Evolutionary conservation across 768 basidiomycete species (phyloP), one percentile per base, ranked within the genome.

Genomic region (Cystobasidium tubakii): DNA sequence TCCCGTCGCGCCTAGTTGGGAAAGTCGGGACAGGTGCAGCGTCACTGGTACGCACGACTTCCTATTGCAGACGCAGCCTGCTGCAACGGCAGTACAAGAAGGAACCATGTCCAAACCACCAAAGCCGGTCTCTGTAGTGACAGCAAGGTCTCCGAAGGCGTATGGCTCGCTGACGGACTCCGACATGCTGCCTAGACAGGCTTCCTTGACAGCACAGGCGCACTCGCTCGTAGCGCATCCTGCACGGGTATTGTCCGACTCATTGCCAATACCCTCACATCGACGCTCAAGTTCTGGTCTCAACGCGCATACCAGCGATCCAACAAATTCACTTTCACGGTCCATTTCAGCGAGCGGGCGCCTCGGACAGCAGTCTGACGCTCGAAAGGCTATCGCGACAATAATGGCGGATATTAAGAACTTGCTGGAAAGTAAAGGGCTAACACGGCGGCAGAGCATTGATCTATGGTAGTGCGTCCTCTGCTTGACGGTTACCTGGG

Each of bases 381-480:
- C 57, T 62, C 31, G 31, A 4, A 10, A 39, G n/a, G 29, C 57
- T 29, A 23, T 31, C 15, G 25, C 10, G 15, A 4, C n/a, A 23
- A 62, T 31, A 3, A 62, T 39, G 31, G 66, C 7, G 2, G 66
- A 31, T 13, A 46, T 67, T 43, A 53, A 67, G 44, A 43, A 4
- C 4, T 13, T 7, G 4, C 17, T 65, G 21, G 53, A 50, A 21
- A 50, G 44, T n/a, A 67, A 25, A 31, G 44, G 66, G 27, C 66
- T 67, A 3, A 31, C n/a, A 1, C 4, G 25, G 29, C 29, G 27
- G 29, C 25, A 53, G 19, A 27, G 25, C 15, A 50, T 67, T 25
- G 66, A 53, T 44, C 29, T 67, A 1, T 67, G 66, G 66, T 67
- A 46, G 66, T 67, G 39, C 15, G 66, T 53, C 17, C 15, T 53